Percentiles rank a stretch among this genome's conserved stretches.
Conservation (phyloP, 2,329 filamentous ascomycete genomes). For the Chrysoporthe cubensis region DNA sequence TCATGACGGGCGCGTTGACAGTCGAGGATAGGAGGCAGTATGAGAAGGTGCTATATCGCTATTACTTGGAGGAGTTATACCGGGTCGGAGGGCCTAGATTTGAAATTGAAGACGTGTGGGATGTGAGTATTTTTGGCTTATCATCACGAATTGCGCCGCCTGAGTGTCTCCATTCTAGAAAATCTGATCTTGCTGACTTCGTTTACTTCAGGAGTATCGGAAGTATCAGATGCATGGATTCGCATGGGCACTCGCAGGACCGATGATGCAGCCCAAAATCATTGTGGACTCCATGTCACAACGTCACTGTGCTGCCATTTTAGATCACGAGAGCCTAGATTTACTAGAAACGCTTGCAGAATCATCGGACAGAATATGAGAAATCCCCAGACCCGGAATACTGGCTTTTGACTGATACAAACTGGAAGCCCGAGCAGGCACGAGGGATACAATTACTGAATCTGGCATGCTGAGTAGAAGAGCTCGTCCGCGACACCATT, state of each 20-base stretch:
- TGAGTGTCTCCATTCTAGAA: too few species aligned
- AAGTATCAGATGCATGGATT: constrained; percentile 40
- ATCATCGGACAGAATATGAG: too few species aligned
- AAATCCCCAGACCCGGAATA: too few species aligned
- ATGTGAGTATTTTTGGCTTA: constrained; percentile 10
- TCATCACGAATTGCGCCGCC: too few species aligned
- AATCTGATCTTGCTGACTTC: constrained; percentile 1
- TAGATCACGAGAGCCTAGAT: constrained; percentile 40
- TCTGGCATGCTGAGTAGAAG: too few species aligned
- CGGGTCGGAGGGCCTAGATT: constrained; percentile 38
- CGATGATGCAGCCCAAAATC: constrained; percentile 41
- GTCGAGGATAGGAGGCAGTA: constrained; percentile 45
- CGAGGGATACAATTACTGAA: too few species aligned
- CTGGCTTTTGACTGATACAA: too few species aligned
- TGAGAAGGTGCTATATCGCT: constrained; percentile 43
- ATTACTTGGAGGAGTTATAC: constrained; percentile 41
- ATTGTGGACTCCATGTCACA: constrained; percentile 39
- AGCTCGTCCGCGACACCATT: too few species aligned
- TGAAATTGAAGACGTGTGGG: constrained; percentile 35
- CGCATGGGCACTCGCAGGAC: constrained; percentile 41
- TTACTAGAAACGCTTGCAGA: constrained; percentile 34
- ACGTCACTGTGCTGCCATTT: constrained; percentile 39
- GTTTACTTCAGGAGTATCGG: constrained; percentile 34
- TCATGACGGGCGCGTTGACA: constrained; percentile 43
- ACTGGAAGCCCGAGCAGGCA: too few species aligned